Evolutionary conservation across 306 rosid species (phyloP), one percentile per base, ranked within the genome.

Genomic region (Glycine tomentella): DNA sequence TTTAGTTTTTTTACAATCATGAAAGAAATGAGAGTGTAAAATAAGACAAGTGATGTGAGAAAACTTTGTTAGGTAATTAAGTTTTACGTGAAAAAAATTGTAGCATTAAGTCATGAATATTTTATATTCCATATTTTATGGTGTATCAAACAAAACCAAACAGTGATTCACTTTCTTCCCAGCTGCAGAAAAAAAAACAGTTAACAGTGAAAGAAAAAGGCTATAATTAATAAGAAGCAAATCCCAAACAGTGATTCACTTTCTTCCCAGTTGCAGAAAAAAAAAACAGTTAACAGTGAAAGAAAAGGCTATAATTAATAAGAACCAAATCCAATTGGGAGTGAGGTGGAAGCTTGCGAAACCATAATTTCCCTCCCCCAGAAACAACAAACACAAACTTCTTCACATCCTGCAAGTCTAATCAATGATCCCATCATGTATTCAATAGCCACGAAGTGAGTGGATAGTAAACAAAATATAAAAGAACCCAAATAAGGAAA

Each of bases 351-450:
- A 73, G 49, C 31, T 48, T 65, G 40, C 20, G 79, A 72, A 36
- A 49, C 68, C 72, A 76, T 31, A 58, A 69, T 50, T 61, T 63
- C 36, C 6, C 14, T 7, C 15, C 44, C 10, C 31, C 31, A 46
- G 2, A 57, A 69, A 69, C 44, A 66, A 12, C 14, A n/a, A n/a
- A 48, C 53, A 46, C 53, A 46, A 53, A 20, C 50, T 66, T 68
- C 52, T 67, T 75, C 76, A 70, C 66, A 67, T 75, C 74, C 74
- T 42, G 31, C 50, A 75, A 49, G 77, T 85, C 88, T 85, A 77
- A 77, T 80, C 79, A 81, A 81, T 72, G 75, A 87, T 76, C 77
- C 88, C 78, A 82, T 87, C 85, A 82, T 82, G 57, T 80, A 70
- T 81, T 83, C 36, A 77, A 81, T 45, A 55, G 72, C 44, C 61